Conservation (phyloP, 371 early-diverging fungal species). For the Smittium mucronatum region DNA sequence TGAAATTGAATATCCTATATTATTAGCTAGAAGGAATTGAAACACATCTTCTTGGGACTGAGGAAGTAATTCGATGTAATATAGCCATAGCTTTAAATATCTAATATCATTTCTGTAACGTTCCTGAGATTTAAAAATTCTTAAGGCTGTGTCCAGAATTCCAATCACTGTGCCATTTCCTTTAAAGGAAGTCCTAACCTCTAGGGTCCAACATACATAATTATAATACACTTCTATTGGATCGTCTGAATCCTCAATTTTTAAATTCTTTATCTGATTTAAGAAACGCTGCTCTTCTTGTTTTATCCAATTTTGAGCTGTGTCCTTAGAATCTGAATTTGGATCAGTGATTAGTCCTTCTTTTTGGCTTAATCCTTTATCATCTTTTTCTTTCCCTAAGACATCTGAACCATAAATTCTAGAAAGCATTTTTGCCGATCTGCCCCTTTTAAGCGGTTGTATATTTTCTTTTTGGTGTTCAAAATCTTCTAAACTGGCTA, state of each 20-base stretch:
- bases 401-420: constrained; percentile 16
- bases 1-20: constrained; percentile 52
- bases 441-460: constrained; percentile 48
- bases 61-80: constrained; percentile 40
- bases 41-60: constrained; percentile 51
- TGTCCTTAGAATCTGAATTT: background rate
- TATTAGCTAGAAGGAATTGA: constrained; percentile 47
- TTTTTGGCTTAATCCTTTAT: background rate
- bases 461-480: constrained; percentile 77
- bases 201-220: constrained; percentile 60
- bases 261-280: constrained; percentile 32
- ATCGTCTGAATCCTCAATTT: constrained; percentile 49
- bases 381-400: background rate
- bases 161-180: constrained; percentile 38
- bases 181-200: constrained; percentile 53
- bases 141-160: constrained; percentile 45
- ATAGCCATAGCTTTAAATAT: constrained; percentile 58
- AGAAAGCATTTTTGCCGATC: constrained; percentile 42
- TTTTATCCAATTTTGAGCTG: background rate
- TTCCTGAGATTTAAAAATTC: constrained; percentile 41
- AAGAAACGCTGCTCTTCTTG: constrained; percentile 25
- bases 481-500: constrained; percentile 17
- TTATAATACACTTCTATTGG: constrained; percentile 57
- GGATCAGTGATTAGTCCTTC: background rate
- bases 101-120: constrained; percentile 65